phyloP scores from a whole-genome alignment of 257 asterid genomes.

The Penstemon newberryi region DNA sequence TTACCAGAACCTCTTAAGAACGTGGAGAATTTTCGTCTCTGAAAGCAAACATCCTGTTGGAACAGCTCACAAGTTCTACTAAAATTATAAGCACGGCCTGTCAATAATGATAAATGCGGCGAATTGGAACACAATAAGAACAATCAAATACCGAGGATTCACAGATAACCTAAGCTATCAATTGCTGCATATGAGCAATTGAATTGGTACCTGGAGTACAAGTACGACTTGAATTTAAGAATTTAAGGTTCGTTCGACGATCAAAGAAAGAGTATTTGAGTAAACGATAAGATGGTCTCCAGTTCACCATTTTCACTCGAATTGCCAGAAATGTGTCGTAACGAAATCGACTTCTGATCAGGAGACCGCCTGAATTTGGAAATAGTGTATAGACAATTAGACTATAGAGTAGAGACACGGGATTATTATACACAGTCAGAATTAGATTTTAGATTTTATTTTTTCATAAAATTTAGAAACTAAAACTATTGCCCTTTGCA shows the following conservation, averaged over 20 bases:
- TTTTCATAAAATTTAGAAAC: too few species aligned
- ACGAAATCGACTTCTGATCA: background rate
- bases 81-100: slow-evolving; percentile 36
- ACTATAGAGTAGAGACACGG: background rate
- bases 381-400: too few species aligned
- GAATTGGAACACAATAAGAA: background rate
- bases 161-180: background rate
- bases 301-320: slow-evolving; percentile 47
- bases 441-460: too few species aligned
- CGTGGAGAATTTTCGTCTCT: slow-evolving; percentile 21
- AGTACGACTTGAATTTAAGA: slow-evolving; percentile 31
- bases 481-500: too few species aligned
- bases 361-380: background rate
- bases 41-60: slow-evolving; percentile 31
- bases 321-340: slow-evolving; percentile 11
- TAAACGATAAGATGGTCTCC: slow-evolving; percentile 45
- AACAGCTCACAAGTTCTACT: slow-evolving; percentile 25
- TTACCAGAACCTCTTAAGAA: slow-evolving; percentile 30
- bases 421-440: background rate
- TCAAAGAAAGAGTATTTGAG: slow-evolving; percentile 41
- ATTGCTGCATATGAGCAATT: background rate
- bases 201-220: slow-evolving; percentile 44
- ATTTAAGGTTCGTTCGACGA: slow-evolving; percentile 30
- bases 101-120: slow-evolving; percentile 23
- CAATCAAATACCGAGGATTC: background rate